Percentiles rank a stretch among this genome's conserved stretches.
phyloP scores from a whole-genome alignment of 1,284 basidiomycete species.

The Cutaneotrichosporon mucoides region DNA sequence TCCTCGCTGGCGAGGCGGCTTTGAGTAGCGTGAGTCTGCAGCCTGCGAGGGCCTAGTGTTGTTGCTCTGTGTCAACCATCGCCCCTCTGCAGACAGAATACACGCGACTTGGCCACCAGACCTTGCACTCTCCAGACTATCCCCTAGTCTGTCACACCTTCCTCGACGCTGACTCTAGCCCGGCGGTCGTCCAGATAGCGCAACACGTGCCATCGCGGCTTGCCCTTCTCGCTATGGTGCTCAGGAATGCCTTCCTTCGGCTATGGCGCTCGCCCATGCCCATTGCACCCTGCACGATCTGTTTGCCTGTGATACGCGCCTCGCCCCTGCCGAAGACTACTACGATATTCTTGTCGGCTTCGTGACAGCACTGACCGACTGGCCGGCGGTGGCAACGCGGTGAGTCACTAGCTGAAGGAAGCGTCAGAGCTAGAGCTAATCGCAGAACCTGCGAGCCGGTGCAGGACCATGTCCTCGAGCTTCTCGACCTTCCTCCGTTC shows the following conservation, averaged over 20 bases:
- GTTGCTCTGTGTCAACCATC: too few relatives aligned
- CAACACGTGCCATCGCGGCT: conserved; percentile 1
- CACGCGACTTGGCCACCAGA: too few relatives aligned
- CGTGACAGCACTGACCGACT: conserved; percentile 1
- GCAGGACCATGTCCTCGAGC: background rate
- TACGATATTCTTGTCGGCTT: conserved; percentile 3
- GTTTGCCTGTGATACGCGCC: conserved; percentile 6
- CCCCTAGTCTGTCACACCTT: too few relatives aligned
- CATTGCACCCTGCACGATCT: conserved; percentile 13
- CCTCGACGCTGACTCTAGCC: background rate
- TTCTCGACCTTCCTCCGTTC: conserved; percentile 1
- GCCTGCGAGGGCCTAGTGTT: too few relatives aligned
- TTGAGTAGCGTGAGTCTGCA: conserved; percentile 1
- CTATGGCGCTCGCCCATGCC: conserved; percentile 12
- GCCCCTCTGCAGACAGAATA: too few relatives aligned
- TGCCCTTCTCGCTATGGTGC: conserved; percentile 6
- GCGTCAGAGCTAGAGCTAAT: background rate
- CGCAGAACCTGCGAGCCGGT: background rate
- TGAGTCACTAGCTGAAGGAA: background rate
- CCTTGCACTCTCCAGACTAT: too few relatives aligned
- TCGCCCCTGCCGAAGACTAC: conserved; percentile 5
- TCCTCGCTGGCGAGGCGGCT: background rate
- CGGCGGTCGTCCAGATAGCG: conserved; percentile 2
- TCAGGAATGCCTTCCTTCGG: background rate
- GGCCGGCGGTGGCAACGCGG: conserved; percentile 2